Conservation (phyloP, 805 yeast genomes). For the Candida suzukii region DNA sequence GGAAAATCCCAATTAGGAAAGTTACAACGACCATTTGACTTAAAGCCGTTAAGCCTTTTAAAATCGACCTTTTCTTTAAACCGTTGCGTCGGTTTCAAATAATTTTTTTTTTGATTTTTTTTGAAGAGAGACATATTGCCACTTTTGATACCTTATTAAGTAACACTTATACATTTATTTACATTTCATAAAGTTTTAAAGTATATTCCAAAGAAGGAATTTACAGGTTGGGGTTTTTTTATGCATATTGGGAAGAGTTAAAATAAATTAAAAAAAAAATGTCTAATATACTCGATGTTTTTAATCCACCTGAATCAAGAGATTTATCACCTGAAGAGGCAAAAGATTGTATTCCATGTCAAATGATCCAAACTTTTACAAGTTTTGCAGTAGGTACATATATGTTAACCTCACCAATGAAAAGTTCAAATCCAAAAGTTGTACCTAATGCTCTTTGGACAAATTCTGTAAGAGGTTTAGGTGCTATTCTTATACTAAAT, state of each 20-base stretch:
- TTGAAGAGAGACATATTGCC: too few relatives aligned
- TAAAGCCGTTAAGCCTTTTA: too few relatives aligned
- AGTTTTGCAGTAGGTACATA: slow-evolving; percentile 58
- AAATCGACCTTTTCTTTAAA: too few relatives aligned
- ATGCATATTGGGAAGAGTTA: too few relatives aligned
- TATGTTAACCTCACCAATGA: slow-evolving; percentile 35
- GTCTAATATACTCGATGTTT: slow-evolving; percentile 47
- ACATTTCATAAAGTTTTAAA: too few relatives aligned
- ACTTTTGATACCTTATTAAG: too few relatives aligned
- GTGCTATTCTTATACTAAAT: slow-evolving; percentile 44
- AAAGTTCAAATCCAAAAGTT: slow-evolving; percentile 32
- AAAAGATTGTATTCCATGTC: slow-evolving; percentile 62
- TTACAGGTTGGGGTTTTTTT: too few relatives aligned
- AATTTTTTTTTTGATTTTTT: too few relatives aligned
- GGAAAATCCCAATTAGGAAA: neutral
- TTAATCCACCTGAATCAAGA: slow-evolving; percentile 42
- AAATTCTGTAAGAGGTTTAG: slow-evolving; percentile 41
- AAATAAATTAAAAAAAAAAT: too few relatives aligned
- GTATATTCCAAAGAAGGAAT: too few relatives aligned
- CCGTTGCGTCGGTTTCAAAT: too few relatives aligned
- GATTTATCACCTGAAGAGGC: slow-evolving; percentile 34
- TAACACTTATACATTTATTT: too few relatives aligned
- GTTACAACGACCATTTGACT: neutral
- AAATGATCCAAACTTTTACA: slow-evolving; percentile 53
- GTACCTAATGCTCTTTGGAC: slow-evolving; percentile 50